These are phyloP conservation scores for Yamadazyma jaroonii DNA, from an alignment of 1,139 yeast genomes.

Conservation along the genomic window DNA sequence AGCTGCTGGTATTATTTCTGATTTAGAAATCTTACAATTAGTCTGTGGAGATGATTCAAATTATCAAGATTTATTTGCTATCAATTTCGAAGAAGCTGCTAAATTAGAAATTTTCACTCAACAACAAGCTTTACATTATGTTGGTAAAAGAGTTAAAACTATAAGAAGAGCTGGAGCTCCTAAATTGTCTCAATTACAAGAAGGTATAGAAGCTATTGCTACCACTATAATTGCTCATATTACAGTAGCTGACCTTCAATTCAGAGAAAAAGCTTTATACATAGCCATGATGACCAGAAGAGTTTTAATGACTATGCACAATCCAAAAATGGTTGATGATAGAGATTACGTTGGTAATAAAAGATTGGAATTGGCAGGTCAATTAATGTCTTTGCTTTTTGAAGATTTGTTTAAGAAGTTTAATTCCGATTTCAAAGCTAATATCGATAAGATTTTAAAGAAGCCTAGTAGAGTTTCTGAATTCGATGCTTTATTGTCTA, in stretches of 20 bases:
- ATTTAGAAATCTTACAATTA: slow-evolving; percentile 86
- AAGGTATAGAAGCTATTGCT: slow-evolving; percentile 96
- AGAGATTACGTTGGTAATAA: slow-evolving; percentile 98
- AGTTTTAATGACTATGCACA: slow-evolving; percentile 92
- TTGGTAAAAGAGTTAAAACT: slow-evolving; percentile 90
- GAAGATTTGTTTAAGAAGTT: slow-evolving; percentile 97
- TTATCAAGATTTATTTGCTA: slow-evolving; percentile 88
- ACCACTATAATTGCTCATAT: slow-evolving; percentile 95
- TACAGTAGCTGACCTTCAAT: slow-evolving; percentile 80
- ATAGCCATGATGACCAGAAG: slow-evolving; percentile 96
- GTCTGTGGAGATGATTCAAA: slow-evolving; percentile 88
- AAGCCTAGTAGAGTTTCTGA: slow-evolving; percentile 95
- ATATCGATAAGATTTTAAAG: slow-evolving; percentile 88
- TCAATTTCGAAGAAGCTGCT: slow-evolving; percentile 93
- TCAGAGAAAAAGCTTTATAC: slow-evolving; percentile 90
- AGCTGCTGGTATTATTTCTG: slow-evolving; percentile 94
- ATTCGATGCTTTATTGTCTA: slow-evolving; percentile 86
- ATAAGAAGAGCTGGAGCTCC: slow-evolving; percentile 85
- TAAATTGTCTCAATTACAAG: slow-evolving; percentile 76
- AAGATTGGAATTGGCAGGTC: slow-evolving; percentile 96
- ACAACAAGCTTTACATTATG: slow-evolving; percentile 86
- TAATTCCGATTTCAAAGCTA: slow-evolving; percentile 89
- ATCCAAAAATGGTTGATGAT: slow-evolving; percentile 94
- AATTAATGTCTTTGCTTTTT: slow-evolving; percentile 86
- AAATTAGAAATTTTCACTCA: slow-evolving; percentile 84